Conservation (phyloP, 2,329 filamentous ascomycete genomes). For the Shiraia sp. region DNA sequence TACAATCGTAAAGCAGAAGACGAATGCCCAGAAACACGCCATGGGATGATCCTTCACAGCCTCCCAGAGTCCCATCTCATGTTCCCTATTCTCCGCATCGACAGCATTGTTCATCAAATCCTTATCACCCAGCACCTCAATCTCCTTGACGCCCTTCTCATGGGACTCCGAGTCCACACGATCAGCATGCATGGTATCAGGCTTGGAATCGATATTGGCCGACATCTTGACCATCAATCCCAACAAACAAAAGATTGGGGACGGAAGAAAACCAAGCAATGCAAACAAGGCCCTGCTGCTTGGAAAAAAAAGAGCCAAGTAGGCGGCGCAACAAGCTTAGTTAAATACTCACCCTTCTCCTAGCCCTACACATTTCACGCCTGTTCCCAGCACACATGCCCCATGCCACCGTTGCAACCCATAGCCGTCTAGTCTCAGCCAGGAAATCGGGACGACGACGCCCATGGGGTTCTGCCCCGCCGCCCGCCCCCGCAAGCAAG, state of each 20-base stretch:
- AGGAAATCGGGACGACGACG: no score
- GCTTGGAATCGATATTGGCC: not conserved
- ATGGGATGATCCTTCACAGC: slow-evolving; percentile 57
- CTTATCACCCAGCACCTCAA: slow-evolving; percentile 26
- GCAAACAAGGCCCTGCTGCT: not conserved
- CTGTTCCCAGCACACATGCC: no score
- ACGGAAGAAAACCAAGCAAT: not conserved
- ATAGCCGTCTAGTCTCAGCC: no score
- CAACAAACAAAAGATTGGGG: not conserved
- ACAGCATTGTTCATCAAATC: slow-evolving; percentile 48
- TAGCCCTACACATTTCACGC: no score
- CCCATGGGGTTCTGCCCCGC: no score
- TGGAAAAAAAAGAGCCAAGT: no score
- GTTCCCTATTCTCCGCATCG: slow-evolving; percentile 59
- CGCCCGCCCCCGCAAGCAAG: no score
- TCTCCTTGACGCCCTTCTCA: slow-evolving; percentile 12
- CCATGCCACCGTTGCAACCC: no score
- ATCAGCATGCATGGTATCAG: slow-evolving; percentile 3
- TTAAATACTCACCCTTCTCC: no score
- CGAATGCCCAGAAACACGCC: slow-evolving; percentile 59
- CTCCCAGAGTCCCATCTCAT: slow-evolving; percentile 53
- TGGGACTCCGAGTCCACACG: not conserved
- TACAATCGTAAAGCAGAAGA: slow-evolving; percentile 60
- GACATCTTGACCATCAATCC: not conserved
- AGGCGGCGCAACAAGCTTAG: no score